Conservation (phyloP, 352 stramenopile genomes). For the Pythium phragmiticola region DNA sequence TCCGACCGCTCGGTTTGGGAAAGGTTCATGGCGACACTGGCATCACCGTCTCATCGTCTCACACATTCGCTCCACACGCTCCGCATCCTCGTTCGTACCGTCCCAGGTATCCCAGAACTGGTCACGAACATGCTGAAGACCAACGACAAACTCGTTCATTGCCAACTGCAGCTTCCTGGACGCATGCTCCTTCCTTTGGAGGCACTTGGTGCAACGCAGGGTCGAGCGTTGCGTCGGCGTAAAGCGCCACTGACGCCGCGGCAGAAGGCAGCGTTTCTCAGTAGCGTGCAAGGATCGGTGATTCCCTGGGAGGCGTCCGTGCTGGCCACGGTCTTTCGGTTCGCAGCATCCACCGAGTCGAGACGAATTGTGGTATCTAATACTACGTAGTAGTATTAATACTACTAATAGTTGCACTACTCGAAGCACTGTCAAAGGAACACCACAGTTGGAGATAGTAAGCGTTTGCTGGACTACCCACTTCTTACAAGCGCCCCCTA, state of each 20-base stretch:
- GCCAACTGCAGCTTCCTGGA: neutral
- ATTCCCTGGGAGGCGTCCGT: slow-evolving; percentile 3
- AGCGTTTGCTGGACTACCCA: too few species aligned
- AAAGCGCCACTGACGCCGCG: neutral
- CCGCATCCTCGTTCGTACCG: neutral
- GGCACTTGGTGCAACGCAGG: neutral
- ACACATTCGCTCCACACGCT: slow-evolving; percentile 5
- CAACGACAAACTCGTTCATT: slow-evolving; percentile 4
- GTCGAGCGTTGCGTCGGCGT: neutral
- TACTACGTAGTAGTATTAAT: neutral
- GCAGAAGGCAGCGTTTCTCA: slow-evolving; percentile 9
- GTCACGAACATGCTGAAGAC: neutral
- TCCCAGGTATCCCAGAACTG: neutral
- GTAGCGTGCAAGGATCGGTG: neutral
- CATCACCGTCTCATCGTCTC: neutral
- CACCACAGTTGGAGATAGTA: too few species aligned
- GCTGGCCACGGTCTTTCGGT: neutral
- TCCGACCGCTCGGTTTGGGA: neutral
- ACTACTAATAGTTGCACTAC: too few species aligned
- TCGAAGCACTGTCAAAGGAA: too few species aligned
- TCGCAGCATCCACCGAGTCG: neutral
- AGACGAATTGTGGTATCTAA: neutral
- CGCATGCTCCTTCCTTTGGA: neutral
- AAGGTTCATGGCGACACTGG: neutral
- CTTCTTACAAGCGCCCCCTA: too few species aligned